These are phyloP conservation scores for Solanum chaucha DNA, from an alignment of 257 asterid genomes.

Conservation along the genomic window DNA sequence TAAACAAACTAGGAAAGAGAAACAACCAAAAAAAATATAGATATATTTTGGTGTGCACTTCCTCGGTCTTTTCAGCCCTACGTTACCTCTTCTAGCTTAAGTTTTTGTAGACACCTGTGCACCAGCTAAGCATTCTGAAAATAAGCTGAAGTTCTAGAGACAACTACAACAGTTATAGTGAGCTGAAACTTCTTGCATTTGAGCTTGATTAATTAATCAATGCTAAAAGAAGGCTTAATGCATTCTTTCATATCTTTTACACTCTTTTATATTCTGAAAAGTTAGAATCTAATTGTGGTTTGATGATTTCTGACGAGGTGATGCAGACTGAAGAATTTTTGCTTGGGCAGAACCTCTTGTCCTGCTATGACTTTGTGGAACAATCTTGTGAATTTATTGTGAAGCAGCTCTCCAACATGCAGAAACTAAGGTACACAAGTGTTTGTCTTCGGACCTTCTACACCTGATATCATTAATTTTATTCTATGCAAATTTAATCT, in stretches of 20 bases:
- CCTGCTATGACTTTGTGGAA: slow-evolving; percentile 67
- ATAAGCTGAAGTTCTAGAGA: background rate
- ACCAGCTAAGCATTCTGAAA: background rate
- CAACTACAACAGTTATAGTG: background rate
- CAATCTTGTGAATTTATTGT: slow-evolving; percentile 50
- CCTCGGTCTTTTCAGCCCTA: background rate
- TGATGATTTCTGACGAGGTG: slow-evolving; percentile 12
- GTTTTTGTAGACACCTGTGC: background rate
- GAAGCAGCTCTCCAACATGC: slow-evolving; percentile 74
- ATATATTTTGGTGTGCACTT: background rate
- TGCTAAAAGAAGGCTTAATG: background rate
- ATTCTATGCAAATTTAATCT: background rate
- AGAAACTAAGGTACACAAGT: slow-evolving; percentile 65
- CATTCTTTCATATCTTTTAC: background rate
- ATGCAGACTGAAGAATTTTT: slow-evolving; percentile 87
- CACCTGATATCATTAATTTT: background rate
- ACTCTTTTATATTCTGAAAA: background rate
- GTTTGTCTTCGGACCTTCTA: background rate
- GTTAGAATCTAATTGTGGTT: background rate
- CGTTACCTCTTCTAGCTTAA: background rate
- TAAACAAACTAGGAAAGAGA: background rate
- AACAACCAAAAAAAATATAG: background rate
- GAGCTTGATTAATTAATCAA: background rate
- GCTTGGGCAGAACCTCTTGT: slow-evolving; percentile 60
- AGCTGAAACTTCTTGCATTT: background rate